Percentiles rank a stretch among this genome's conserved stretches.
Evolutionary conservation across 306 rosid species (phyloP).

Genomic region (Clitoria ternatea): DNA sequence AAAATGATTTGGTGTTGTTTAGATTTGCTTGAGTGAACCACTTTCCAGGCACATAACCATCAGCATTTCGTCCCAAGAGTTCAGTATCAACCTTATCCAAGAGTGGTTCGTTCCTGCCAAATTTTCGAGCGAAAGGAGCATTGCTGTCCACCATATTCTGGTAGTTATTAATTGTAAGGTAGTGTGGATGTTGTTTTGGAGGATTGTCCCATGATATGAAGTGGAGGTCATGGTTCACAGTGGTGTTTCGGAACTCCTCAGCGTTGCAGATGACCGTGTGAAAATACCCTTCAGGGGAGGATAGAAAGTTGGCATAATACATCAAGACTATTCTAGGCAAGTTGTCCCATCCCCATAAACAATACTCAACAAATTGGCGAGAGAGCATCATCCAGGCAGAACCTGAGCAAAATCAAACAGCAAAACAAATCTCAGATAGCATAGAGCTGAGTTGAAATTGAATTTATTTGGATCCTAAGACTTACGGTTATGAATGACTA

Average conservation of each 20-base stretch:
- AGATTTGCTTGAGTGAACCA: slow-evolving; percentile 33
- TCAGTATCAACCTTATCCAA: slow-evolving; percentile 45
- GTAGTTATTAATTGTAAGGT: slow-evolving; percentile 34
- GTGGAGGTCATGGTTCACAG: slow-evolving; percentile 52
- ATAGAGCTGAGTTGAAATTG: slow-evolving; percentile 10
- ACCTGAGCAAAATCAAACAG: slow-evolving; percentile 35
- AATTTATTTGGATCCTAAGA: neutral
- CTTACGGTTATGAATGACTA: neutral
- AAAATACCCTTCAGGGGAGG: slow-evolving; percentile 56
- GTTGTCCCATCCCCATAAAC: slow-evolving; percentile 61
- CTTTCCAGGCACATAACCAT: slow-evolving; percentile 40
- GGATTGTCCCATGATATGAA: slow-evolving; percentile 59
- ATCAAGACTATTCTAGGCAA: slow-evolving; percentile 49
- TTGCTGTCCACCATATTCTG: slow-evolving; percentile 43
- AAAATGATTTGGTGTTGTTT: slow-evolving; percentile 19
- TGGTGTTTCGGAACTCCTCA: slow-evolving; percentile 48
- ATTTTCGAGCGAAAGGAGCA: slow-evolving; percentile 47
- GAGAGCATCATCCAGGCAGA: slow-evolving; percentile 63
- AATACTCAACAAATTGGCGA: slow-evolving; percentile 42
- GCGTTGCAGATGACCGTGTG: slow-evolving; percentile 59
- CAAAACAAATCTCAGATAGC: neutral
- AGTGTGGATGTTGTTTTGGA: slow-evolving; percentile 52
- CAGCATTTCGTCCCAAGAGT: slow-evolving; percentile 35
- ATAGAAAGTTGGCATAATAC: slow-evolving; percentile 51
- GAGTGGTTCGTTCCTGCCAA: slow-evolving; percentile 39